Percentiles rank a stretch among this genome's conserved stretches.
These are phyloP conservation scores for Dentipellis fragilis DNA, from an alignment of 768 basidiomycete genomes.

Conservation along the genomic window DNA sequence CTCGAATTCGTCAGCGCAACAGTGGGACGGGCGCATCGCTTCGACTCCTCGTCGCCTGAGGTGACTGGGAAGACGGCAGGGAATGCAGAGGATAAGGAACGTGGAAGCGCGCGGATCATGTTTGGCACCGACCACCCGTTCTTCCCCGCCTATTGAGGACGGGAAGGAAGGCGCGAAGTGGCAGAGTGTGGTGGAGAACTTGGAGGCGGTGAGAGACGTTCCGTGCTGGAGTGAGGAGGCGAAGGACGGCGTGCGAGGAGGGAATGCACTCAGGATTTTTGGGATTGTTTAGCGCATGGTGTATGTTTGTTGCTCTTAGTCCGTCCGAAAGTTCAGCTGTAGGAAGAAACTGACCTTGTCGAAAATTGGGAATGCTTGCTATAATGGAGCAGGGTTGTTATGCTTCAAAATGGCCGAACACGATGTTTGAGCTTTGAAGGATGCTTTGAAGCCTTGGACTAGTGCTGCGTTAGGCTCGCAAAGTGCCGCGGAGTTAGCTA, in stretches of 20 bases:
- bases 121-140: slow-evolving; percentile 90
- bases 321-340: no score
- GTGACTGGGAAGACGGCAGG: slow-evolving; percentile 8
- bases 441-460: no score
- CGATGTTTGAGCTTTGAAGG: no score
- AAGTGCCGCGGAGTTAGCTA: no score
- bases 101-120: slow-evolving; percentile 52
- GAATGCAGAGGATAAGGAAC: slow-evolving; percentile 24
- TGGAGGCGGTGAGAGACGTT: slow-evolving; percentile 66
- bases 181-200: slow-evolving; percentile 78
- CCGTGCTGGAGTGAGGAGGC: slow-evolving; percentile 50
- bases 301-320: no score
- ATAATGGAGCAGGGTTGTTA: no score
- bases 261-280: slow-evolving; percentile 68
- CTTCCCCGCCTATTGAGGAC: slow-evolving; percentile 69
- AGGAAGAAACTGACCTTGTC: no score
- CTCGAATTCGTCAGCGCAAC: slow-evolving; percentile 68
- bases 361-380: no score
- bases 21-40: slow-evolving; percentile 48
- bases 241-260: slow-evolving; percentile 56
- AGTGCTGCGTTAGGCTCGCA: no score
- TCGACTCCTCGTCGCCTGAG: slow-evolving; percentile 14
- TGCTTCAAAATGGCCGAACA: no score
- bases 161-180: slow-evolving; percentile 54
- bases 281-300: slow-evolving; percentile 16